Percentiles rank a stretch among this genome's conserved stretches.
Evolutionary conservation across 306 rosid species (phyloP).

Genomic region (Ormosia emarginata): DNA sequence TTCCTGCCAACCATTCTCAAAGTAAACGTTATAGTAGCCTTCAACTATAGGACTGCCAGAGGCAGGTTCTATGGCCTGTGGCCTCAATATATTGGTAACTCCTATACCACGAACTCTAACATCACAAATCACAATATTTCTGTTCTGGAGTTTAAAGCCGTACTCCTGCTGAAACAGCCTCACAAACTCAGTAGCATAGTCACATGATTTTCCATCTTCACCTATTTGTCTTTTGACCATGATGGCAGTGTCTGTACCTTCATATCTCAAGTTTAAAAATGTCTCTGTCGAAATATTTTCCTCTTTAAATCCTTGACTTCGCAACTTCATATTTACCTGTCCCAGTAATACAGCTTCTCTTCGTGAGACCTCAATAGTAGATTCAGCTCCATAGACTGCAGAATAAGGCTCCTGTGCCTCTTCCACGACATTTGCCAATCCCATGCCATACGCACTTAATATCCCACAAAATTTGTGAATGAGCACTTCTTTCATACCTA

Average conservation of each 20-base stretch:
- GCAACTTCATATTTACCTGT: conserved; percentile 71
- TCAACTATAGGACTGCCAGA: conserved; percentile 56
- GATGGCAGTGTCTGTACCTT: conserved; percentile 90
- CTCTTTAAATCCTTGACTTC: conserved; percentile 72
- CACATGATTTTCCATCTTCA: conserved; percentile 39
- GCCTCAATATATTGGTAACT: conserved; percentile 85
- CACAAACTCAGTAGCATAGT: conserved; percentile 67
- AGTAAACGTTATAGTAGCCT: conserved; percentile 75
- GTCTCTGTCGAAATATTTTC: conserved; percentile 63
- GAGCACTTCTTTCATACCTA: conserved; percentile 91
- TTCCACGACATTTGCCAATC: conserved; percentile 96
- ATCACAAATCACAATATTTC: conserved; percentile 73
- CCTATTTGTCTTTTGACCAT: conserved; percentile 64
- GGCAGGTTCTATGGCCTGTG: conserved; percentile 45
- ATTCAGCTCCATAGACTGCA: conserved; percentile 60
- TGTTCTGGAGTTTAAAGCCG: conserved; percentile 74
- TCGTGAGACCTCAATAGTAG: conserved; percentile 53
- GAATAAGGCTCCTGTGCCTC: conserved; percentile 90
- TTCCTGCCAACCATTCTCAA: conserved; percentile 79
- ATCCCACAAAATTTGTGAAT: conserved; percentile 91
- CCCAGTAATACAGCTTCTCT: conserved; percentile 58
- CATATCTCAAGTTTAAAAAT: conserved; percentile 87
- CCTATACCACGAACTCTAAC: conserved; percentile 84
- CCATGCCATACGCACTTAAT: conserved; percentile 97
- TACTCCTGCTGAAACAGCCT: conserved; percentile 81